Conservation (phyloP, 805 yeast species). For the Saturnispora bothae region DNA sequence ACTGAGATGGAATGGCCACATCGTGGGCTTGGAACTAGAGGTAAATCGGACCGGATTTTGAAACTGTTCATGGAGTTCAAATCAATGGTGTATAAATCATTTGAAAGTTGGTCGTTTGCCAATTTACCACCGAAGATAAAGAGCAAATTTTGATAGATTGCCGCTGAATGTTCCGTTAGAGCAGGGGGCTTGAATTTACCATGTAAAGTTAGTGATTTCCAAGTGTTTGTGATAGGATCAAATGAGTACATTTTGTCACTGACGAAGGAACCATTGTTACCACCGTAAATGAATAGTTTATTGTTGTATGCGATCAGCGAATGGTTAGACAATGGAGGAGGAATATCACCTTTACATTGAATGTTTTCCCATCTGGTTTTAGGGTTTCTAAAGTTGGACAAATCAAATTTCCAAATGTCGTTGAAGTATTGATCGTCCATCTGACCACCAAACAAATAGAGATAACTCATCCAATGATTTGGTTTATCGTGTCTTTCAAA, state of each 20-base stretch:
- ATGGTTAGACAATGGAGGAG: conserved; percentile 87
- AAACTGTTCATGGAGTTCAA: conserved; percentile 65
- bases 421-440: conserved; percentile 69
- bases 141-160: conserved; percentile 66
- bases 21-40: conserved; percentile 62
- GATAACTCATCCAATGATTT: conserved; percentile 33
- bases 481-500: conserved; percentile 34
- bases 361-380: conserved; percentile 77
- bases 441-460: conserved; percentile 93
- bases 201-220: conserved; percentile 63
- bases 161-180: conserved; percentile 83
- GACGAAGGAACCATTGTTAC: conserved; percentile 59
- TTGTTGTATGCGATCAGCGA: conserved; percentile 73
- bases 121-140: conserved; percentile 88
- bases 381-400: conserved; percentile 75
- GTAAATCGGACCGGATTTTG: conserved; percentile 33
- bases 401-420: conserved; percentile 79
- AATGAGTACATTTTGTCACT: conserved; percentile 72
- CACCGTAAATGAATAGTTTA: conserved; percentile 84
- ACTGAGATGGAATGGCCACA: conserved; percentile 87
- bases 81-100: conserved; percentile 65
- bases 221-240: conserved; percentile 55
- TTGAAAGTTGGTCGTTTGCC: conserved; percentile 55
- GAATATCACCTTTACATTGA: conserved; percentile 35
- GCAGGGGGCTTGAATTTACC: conserved; percentile 65